A percentile compares a stretch with the other conserved stretches of the same genome.
These are phyloP conservation scores for Sanghuangporus sanghuang DNA, from an alignment of 1,284 basidiomycete species.

Conservation along the genomic window DNA sequence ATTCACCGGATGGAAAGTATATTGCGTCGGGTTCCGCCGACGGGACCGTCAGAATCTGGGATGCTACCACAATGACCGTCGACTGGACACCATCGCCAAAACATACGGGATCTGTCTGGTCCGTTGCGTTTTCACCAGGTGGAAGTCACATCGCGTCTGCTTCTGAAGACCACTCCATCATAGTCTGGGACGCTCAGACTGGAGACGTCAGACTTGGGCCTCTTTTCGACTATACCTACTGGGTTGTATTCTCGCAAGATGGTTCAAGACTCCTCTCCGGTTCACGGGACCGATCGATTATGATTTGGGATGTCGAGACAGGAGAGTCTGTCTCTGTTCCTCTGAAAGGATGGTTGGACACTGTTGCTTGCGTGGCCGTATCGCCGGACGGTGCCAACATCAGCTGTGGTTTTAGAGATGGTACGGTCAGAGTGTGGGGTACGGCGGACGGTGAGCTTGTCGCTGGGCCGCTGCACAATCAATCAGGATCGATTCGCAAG, in stretches of 20 bases:
- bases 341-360: not conserved
- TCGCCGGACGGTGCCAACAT: not conserved
- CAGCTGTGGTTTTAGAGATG: not conserved
- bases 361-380: not conserved
- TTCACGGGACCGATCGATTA: not conserved
- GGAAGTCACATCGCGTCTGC: not conserved
- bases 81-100: not conserved
- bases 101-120: not conserved
- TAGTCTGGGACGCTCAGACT: not conserved
- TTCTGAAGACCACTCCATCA: not conserved
- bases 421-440: conserved; percentile 4
- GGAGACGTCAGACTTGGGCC: not conserved
- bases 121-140: conserved; percentile 4
- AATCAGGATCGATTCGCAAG: not conserved
- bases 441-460: not conserved
- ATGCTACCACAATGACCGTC: not conserved
- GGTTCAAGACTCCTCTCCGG: not conserved
- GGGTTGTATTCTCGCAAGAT: not conserved
- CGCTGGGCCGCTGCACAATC: not conserved
- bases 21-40: not conserved
- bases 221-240: not conserved
- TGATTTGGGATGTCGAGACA: not conserved
- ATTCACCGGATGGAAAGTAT: not conserved
- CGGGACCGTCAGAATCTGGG: conserved; percentile 1
- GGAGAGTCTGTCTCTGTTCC: not conserved